These are phyloP conservation scores for Penicillium soppii DNA, from an alignment of 495 filamentous ascomycete species.

Conservation along the genomic window DNA sequence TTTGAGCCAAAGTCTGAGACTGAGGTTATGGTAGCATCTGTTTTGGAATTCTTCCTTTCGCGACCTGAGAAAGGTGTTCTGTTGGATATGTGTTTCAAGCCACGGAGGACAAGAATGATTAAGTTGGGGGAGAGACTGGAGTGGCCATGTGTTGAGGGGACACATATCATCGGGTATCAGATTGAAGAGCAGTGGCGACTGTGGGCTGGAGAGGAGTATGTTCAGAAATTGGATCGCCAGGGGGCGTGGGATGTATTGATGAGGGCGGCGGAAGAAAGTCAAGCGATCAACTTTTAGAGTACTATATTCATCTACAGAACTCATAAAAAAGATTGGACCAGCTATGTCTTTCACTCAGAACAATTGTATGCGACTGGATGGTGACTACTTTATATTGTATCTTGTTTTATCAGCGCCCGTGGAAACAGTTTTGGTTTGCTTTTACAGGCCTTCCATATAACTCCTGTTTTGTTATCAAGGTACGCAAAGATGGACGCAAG, in stretches of 20 bases:
- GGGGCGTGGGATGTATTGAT: conserved; percentile 49
- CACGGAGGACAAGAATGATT: conserved; percentile 58
- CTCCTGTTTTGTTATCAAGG: too few species aligned
- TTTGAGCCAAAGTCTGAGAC: conserved; percentile 52
- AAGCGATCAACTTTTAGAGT: conserved; percentile 27
- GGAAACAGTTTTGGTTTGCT: too few species aligned
- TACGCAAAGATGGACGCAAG: too few species aligned
- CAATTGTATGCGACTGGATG: too few species aligned
- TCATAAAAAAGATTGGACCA: too few species aligned
- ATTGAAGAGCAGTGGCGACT: conserved; percentile 63
- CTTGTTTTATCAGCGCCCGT: too few species aligned
- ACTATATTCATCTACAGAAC: not conserved
- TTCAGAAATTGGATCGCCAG: conserved; percentile 46
- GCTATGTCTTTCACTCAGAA: too few species aligned
- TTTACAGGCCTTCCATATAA: too few species aligned
- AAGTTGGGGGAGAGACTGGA: conserved; percentile 48
- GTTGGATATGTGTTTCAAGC: conserved; percentile 74
- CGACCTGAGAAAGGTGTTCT: conserved; percentile 52
- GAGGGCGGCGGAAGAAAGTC: conserved; percentile 28
- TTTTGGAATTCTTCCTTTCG: conserved; percentile 52
- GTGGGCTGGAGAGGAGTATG: conserved; percentile 50
- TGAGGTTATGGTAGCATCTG: conserved; percentile 49
- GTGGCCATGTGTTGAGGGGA: conserved; percentile 62
- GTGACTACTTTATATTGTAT: too few species aligned
- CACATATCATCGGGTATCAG: conserved; percentile 67